Base-by-base conservation (phyloP, 148 eudicot species). In the Vaccinium macrocarpon region DNA sequence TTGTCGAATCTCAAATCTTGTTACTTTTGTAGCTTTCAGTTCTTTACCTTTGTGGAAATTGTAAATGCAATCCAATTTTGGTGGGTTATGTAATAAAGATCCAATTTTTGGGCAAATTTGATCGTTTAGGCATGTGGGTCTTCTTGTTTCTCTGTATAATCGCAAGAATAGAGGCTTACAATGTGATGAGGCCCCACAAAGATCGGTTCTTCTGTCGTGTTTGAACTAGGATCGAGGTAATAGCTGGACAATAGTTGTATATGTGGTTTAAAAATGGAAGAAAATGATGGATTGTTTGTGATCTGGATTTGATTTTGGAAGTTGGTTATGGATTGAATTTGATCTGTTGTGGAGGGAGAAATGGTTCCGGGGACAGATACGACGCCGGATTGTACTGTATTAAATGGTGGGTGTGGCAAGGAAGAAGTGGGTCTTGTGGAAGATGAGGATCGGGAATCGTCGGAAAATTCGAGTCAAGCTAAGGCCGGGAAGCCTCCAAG, bases 401-500 rank as follows among this genome's bases (percentile, higher is more conserved):
- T 83, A 19, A 89, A 89, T 25, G 81, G 84, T 56, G 90, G 89
- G 32, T 77, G 59, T 10, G 57, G 77, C 15, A 84, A 83, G 80
- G 85, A 86, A 35, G 77, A 85, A 25, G 59, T 79, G 81, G 19
- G 86, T 53, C 2, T 57, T 16, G 35, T 84, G 21, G 90, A 81
- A 80, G 87, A 89, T 77, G 92, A 86, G 48, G 85, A 76, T 86
- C 71, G 75, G 0, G 91, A 87, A n/a, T 83, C 87, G 53, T 53
- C 74, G 11, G 88, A 81, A 19, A 79, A 79, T 79, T 70, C 83
- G 27, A 78, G 71, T 81, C 91, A 87, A 48, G 86, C 85, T 29
- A 88, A 82, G 82, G 56, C 56, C 5, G 87, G 88, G 18, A 91
- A 88, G 85, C 94, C 91, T 55, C 94, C 94, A 4, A 87, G 92